Evolutionary conservation across 2,329 filamentous ascomycete genomes (phyloP), one percentile per base, ranked within the genome.

Genomic region (Leptodontidium sp.): DNA sequence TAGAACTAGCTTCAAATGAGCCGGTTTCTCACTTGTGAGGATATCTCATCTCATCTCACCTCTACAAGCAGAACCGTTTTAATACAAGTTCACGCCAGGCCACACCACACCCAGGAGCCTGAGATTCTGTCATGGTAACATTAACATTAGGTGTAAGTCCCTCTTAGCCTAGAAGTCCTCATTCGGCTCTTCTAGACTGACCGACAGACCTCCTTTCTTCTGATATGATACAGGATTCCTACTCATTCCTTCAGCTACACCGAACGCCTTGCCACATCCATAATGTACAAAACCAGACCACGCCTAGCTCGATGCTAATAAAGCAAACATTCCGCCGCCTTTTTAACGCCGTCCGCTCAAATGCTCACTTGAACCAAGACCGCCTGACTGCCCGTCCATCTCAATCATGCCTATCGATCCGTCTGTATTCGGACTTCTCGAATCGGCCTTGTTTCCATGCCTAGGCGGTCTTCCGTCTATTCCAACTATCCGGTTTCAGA

Each of bases 321-420:
- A 15, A 43, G 14, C 55, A 43, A 17, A 43, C 15, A 55, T n/a
- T 12, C 55, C 32, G 21, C 32, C 40, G 21, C 32, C 40, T 61
- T 40, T 47, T 61, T 32, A 61, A 61, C 58, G 58, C 58, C 58
- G 14, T 47, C 38, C 58, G 58, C 58, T 61, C 24, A 49, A 49
- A 61, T 61, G 58, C 58, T 61, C 21, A 45, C 40, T 26, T 11
- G 32, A 61, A 61, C n/a, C 21, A 61, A 26, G 11, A 4, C 3
- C 15, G 14, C 14, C 9, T 35, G 11, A 6, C 12, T 45, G 43
- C 43, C 17, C 21, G 21, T 21, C 21, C 21, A 21, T 21, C 21
- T 21, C 21, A 21, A 21, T 47, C 14, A 4, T 17, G 45, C 45
- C n/a, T 14, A 2, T n/a, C 5, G 5, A n/a, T 47, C 45, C 15